These are phyloP conservation scores for Pseudogymnoascus destructans DNA, from an alignment of 2,329 filamentous ascomycete species.

Conservation along the genomic window DNA sequence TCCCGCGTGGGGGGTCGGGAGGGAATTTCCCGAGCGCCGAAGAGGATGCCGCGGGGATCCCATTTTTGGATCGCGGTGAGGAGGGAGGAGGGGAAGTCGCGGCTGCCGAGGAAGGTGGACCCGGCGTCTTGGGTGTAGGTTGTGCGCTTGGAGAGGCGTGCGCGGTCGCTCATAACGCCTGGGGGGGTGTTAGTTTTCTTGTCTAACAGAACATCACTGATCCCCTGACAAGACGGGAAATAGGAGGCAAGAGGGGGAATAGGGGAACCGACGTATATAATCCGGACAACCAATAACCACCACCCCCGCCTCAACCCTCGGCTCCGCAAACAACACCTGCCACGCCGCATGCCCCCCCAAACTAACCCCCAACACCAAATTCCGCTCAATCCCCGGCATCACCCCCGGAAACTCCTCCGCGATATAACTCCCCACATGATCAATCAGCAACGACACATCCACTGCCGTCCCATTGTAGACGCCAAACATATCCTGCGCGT, in stretches of 20 bases:
- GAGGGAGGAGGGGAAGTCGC: conserved; percentile 61
- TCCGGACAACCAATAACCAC: conserved; percentile 83
- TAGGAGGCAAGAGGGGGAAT: not conserved
- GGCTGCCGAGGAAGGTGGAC: conserved; percentile 57
- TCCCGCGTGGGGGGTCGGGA: conserved; percentile 19
- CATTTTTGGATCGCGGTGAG: conserved; percentile 47
- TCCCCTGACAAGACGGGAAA: not conserved
- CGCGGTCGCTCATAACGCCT: conserved; percentile 64
- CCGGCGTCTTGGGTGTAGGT: conserved; percentile 47
- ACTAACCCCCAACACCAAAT: conserved; percentile 71
- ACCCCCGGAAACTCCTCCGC: conserved; percentile 37
- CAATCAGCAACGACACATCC: conserved; percentile 66
- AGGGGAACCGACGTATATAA: conserved; percentile 48
- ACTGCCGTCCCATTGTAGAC: conserved; percentile 57
- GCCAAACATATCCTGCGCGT: conserved; percentile 87
- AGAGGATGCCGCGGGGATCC: conserved; percentile 66
- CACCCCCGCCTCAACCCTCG: conserved; percentile 64
- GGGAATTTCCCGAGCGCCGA: conserved; percentile 36
- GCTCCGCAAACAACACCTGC: conserved; percentile 68
- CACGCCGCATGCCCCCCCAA: conserved; percentile 81
- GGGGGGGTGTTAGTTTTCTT: not conserved
- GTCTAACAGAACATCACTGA: not conserved
- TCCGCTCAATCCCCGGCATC: conserved; percentile 37
- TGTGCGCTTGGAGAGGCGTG: conserved; percentile 51
- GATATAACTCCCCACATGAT: conserved; percentile 64